Base-by-base conservation (phyloP, 1,284 basidiomycete genomes). In the Tranzscheliella williamsii region DNA sequence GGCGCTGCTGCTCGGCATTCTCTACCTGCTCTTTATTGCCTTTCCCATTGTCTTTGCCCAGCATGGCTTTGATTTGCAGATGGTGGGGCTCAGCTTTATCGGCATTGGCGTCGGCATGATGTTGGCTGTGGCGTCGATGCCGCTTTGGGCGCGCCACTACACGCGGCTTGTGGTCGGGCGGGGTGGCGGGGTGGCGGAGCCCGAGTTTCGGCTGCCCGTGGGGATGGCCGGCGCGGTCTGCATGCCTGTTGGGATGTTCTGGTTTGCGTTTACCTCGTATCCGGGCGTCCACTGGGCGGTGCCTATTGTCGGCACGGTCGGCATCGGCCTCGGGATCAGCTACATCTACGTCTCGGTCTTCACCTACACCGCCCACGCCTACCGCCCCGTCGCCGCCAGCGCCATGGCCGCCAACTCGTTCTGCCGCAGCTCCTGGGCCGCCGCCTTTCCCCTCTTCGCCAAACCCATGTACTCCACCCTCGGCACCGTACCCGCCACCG, bases 131-230 rank as follows among this genome's bases (percentile, higher is more conserved):
- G 18, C 58, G 50, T 6, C 70, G 47, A 66, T 58, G 83, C 86
- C 8, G 79, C 87, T 7, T 20, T 56, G 38, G 38, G 72, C 37
- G 54, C 67, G 24, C 43, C 72, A 44, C 42, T 72, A 33, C 3
- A 87, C 86, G 53, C 74, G 79, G 3, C 75, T 81, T 41, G 79
- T 83, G 53, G 82, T 83, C 61, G 76, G 75, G 4, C 81, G 80
- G 43, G 84, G 85, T 48, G 81, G 81, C 3, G 69, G 69, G 21
- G 48, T 55, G 2, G 47, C 58, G 5, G 64, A 60, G 29, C 69
- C 69, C 24, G 67, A 71, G 26, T 68, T 66, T 35, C 46, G 63
- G 18, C 57, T 71, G 1, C 68, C 67, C 20, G 52, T 56, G 5
- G 69, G 49, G 13, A 66, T 61, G 46, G 60, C 63, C 17, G 62